Evolutionary conservation across 75 land plant species (phyloP), one percentile per base, ranked within the genome.

Genomic region (Selaginella tamariscina): DNA sequence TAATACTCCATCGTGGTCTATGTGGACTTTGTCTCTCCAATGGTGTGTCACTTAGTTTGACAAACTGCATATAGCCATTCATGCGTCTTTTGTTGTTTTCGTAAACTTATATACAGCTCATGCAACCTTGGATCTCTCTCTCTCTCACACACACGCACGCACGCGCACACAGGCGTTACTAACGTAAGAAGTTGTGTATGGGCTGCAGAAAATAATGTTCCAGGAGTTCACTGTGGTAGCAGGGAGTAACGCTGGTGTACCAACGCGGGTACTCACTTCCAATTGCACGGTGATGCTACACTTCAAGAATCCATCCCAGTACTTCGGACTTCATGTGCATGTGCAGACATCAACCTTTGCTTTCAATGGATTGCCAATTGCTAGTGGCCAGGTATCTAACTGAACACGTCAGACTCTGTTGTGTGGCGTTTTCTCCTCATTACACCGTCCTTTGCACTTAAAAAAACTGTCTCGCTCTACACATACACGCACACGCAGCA

Each of bases 261-360:
- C 62, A 23, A 59, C 62, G 26, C 23, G 62, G 23, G 62, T 59
- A 5, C 26, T 59, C 21, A 59, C 62, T 5, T 59, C 62, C 62
- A 59, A 59, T 59, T 59, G 62, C 62, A 59, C 62, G 62, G 18
- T 59, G 18, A 59, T 59, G 26, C 8, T 59, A 23, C 5, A 59
- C 21, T 59, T 59, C 26, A 8, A 23, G n/a, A 59, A 59, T 21
- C 62, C 62, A 23, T 59, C 62, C 8, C 23, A 59, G 27, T 59
- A 59, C 62, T 59, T 59, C n/a, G 62, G 62, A 5, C 62, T 59
- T n/a, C 62, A 59, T n/a, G 62, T 59, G 11, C 49, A 39, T 15
- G 49, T 15, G 5, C 11, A 5, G 11, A 15, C 5, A 5, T 5
- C 15, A 5, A 39, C 5, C 15, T 15, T 39, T 5, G 49, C 15